These are phyloP conservation scores for Acanthamoeba polyphaga DNA, from an alignment of 208 protist genomes.

Conservation along the genomic window DNA sequence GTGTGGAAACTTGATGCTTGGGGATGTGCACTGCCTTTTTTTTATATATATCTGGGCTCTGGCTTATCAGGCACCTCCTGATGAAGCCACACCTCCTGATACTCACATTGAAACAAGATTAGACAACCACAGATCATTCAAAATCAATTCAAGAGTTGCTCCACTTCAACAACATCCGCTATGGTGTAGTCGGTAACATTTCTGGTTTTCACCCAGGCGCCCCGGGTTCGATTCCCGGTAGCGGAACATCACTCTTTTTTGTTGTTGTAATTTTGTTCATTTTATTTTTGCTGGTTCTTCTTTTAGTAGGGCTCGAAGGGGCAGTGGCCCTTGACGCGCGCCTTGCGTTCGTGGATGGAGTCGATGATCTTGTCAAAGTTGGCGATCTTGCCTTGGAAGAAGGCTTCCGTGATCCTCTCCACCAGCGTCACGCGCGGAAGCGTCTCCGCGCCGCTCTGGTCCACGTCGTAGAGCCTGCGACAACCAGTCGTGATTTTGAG, in stretches of 20 bases:
- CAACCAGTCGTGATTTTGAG: neutral
- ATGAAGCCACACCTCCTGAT: too few species aligned
- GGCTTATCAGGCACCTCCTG: too few species aligned
- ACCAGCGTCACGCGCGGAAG: neutral
- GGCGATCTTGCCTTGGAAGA: neutral
- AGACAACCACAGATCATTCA: too few species aligned
- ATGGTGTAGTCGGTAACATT: slow-evolving; percentile 80
- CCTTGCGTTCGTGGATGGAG: neutral
- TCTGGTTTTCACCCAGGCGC: slow-evolving; percentile 78
- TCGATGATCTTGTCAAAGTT: slow-evolving; percentile 20
- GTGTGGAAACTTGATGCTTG: too few species aligned
- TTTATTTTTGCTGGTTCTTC: too few species aligned
- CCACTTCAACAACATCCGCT: slow-evolving; percentile 37
- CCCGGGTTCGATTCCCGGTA: slow-evolving; percentile 81
- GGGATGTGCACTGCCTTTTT: too few species aligned
- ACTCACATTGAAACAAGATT: too few species aligned
- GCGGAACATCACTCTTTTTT: slow-evolving; percentile 5
- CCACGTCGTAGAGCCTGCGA: neutral
- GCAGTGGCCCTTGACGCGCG: slow-evolving; percentile 11
- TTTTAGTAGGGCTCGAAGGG: neutral
- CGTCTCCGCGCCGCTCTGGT: neutral
- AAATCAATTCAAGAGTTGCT: too few species aligned
- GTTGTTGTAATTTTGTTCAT: too few species aligned
- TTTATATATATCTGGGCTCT: too few species aligned
- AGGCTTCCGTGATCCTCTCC: neutral